Evolutionary conservation across 176 grass and related monocot genomes (phyloP).

Genomic region (Luzula sylvatica): DNA sequence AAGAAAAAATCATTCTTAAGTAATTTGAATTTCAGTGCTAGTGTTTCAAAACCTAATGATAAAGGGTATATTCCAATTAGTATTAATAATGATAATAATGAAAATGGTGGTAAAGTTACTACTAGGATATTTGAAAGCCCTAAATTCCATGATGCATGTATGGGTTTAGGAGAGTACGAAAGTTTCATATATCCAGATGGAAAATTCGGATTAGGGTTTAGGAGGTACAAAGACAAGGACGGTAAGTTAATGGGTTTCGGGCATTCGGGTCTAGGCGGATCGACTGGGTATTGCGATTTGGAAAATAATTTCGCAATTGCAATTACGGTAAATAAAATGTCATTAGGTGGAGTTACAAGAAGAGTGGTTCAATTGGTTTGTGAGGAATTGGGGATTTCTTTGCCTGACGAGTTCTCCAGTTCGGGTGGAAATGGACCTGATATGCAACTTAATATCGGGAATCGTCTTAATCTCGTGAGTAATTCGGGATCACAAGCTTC

Average conservation of each 20-base stretch:
- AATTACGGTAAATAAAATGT: constrained; percentile 85
- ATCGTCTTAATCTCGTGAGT: not conserved
- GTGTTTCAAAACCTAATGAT: constrained; percentile 11
- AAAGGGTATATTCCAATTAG: constrained; percentile 31
- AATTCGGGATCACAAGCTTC: no score
- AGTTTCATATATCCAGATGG: constrained; percentile 39
- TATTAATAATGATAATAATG: constrained; percentile 13
- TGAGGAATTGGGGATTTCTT: constrained; percentile 52
- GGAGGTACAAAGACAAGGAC: constrained; percentile 34
- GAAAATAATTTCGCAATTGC: constrained; percentile 70
- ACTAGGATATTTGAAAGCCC: constrained; percentile 42
- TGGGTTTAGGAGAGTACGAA: constrained; percentile 44
- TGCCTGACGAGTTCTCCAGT: constrained; percentile 72
- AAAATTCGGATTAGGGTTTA: constrained; percentile 83
- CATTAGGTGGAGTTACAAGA: constrained; percentile 57
- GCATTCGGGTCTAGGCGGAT: constrained; percentile 81
- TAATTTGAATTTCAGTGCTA: constrained; percentile 8
- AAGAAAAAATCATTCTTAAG: constrained; percentile 38
- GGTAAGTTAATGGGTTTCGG: constrained; percentile 43
- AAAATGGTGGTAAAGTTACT: not conserved
- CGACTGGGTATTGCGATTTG: constrained; percentile 59
- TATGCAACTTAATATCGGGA: constrained; percentile 51
- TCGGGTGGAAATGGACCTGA: constrained; percentile 78
- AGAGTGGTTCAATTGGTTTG: constrained; percentile 60
- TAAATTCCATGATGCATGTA: constrained; percentile 47